A percentile compares a stretch with the other conserved stretches of the same genome.
Conservation (phyloP, 75 land plant genomes). For the Cryptomeria japonica region DNA sequence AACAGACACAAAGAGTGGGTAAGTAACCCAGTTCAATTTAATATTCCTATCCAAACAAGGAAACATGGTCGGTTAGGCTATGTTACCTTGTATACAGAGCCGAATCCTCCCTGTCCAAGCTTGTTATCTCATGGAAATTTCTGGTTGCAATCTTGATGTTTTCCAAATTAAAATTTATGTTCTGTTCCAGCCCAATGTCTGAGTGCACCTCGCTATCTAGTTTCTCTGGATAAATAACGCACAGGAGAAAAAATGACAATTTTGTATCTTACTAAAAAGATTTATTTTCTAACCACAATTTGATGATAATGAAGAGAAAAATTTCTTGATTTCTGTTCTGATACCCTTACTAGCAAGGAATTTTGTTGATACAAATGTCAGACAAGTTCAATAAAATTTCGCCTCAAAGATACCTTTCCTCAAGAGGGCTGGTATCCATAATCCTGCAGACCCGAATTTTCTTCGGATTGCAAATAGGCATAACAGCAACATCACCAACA, state of each 20-base stretch:
- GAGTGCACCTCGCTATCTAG: background rate
- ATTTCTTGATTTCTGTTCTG: too few relatives aligned
- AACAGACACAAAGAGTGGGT: too few relatives aligned
- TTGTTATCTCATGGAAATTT: slow-evolving; percentile 4
- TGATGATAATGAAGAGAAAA: too few relatives aligned
- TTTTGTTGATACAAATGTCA: too few relatives aligned
- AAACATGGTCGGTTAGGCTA: background rate
- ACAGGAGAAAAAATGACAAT: background rate
- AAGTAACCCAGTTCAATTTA: too few relatives aligned
- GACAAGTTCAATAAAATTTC: too few relatives aligned
- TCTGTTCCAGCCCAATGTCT: background rate
- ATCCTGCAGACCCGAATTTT: background rate
- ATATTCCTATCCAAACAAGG: too few relatives aligned
- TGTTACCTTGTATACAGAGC: slow-evolving; percentile 5
- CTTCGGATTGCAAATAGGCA: background rate
- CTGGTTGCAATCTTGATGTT: background rate
- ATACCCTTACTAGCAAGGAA: too few relatives aligned
- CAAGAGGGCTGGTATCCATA: background rate
- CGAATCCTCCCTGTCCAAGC: slow-evolving; percentile 4
- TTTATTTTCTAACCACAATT: background rate
- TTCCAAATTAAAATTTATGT: background rate
- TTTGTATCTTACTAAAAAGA: background rate
- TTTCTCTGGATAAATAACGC: background rate
- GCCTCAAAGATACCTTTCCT: too few relatives aligned
- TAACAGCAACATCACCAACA: background rate